Base-by-base conservation (phyloP, 805 yeast species). In the Suhomyces emberorum region DNA sequence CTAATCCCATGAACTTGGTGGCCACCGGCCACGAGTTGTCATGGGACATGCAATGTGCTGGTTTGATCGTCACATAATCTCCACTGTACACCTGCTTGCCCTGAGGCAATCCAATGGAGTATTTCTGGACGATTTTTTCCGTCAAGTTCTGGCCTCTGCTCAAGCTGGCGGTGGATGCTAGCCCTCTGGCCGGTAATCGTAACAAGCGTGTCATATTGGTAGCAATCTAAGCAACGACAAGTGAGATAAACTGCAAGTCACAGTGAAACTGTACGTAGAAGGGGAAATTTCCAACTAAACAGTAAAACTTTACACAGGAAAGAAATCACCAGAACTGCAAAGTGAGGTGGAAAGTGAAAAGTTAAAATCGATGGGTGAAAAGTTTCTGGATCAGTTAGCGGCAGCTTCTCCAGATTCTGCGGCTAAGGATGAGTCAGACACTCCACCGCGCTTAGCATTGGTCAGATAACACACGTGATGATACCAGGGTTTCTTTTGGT, bases 21-120 rank as follows among this genome's bases (percentile, higher is more conserved):
- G 98, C 98, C 12, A 93, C 97, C 1, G 99, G 99, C 98, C 99
- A 95, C 29, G 97, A 83, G 65, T 93, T 93, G 63, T 93, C 99
- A 61, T 93, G 99, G 11, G 98, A 88, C 99, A 93, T 93, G 62
- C 97, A 95, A 67, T 93, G 95, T 3, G 95, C 91, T 3, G 99
- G 99, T 52, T 70, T 76, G 56, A 93, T 91, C 2, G 96, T 79
- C 34, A 95, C 98, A 64, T 89, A 93, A 66, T 93, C 99, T 10
- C 98, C 98, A 31, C 87, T 73, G 51, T 71, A 80, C 24, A 93
- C 96, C 37, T 69, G 57, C 58, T 93, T 91, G 20, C 78, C 81
- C n/a, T 70, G 54, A 15, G 93, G 78, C 30, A 87, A 60, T 3
- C 91, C 95, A 8, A 89, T 95, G 3, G 98, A 95, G 57, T 86